phyloP scores from a whole-genome alignment of 139 green algal species.

The Auxenochlorella protothecoides region DNA sequence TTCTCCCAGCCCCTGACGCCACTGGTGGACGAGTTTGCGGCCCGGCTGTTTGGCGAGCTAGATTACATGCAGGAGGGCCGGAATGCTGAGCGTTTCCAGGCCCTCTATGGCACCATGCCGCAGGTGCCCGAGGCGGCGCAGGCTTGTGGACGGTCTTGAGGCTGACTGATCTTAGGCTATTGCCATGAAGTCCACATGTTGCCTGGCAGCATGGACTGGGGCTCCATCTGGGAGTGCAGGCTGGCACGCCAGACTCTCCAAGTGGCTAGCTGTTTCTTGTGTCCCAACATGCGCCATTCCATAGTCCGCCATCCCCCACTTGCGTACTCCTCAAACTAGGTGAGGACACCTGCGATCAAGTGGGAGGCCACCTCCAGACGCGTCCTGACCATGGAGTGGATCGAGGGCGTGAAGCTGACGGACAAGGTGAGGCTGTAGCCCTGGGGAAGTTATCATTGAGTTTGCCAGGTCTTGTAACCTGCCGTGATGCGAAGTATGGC shows the following conservation, averaged over 20 bases:
- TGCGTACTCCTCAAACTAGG: constrained; percentile 21
- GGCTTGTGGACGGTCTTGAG: too few species aligned
- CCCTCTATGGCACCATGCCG: constrained; percentile 39
- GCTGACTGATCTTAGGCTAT: too few species aligned
- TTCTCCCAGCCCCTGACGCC: constrained; percentile 71
- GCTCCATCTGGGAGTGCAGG: too few species aligned
- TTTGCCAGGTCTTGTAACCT: too few species aligned
- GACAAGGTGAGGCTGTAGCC: constrained; percentile 26
- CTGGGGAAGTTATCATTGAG: too few species aligned
- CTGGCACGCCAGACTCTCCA: too few species aligned
- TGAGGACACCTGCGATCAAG: constrained; percentile 67
- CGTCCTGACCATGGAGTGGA: constrained; percentile 96
- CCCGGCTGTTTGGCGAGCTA: constrained; percentile 87
- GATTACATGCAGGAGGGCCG: constrained; percentile 85
- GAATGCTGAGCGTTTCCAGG: constrained; percentile 78
- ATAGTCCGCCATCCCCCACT: constrained; percentile 3
- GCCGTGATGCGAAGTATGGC: too few species aligned
- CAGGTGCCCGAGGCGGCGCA: too few species aligned
- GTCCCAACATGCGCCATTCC: too few species aligned
- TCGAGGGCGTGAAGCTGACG: constrained; percentile 92
- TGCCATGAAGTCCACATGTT: too few species aligned
- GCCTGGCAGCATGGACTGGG: too few species aligned
- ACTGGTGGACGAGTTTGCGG: constrained; percentile 94
- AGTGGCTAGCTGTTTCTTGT: too few species aligned
- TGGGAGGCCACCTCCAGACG: constrained; percentile 47